Conservation (phyloP, 129 eudicot species). For the Centella asiatica region DNA sequence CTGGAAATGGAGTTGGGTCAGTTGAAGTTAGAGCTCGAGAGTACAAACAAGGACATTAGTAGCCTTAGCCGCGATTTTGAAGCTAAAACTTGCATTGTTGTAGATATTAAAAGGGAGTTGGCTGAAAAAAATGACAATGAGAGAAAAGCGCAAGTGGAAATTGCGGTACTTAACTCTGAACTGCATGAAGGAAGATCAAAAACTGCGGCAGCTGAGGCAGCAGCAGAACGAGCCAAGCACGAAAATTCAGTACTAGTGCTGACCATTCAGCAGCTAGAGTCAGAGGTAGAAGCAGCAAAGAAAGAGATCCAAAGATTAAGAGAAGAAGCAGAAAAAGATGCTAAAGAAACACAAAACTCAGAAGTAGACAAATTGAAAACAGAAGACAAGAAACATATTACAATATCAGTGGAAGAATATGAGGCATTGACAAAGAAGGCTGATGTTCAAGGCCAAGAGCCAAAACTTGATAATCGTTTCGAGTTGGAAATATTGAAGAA, state of each 20-base stretch:
- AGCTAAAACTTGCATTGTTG: slow-evolving; percentile 12
- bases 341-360: slow-evolving; percentile 11
- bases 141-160: slow-evolving; percentile 40
- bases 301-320: slow-evolving; percentile 31
- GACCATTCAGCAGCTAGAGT: slow-evolving; percentile 45
- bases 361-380: no score
- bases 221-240: slow-evolving; percentile 37
- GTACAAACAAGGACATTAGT: slow-evolving; percentile 7
- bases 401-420: slow-evolving; percentile 32
- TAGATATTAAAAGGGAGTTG: slow-evolving; percentile 23
- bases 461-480: slow-evolving; percentile 1
- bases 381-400: slow-evolving; percentile 10
- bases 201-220: slow-evolving; percentile 42
- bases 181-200: slow-evolving; percentile 44
- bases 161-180: slow-evolving; percentile 48
- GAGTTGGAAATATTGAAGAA: slow-evolving; percentile 33
- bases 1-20: slow-evolving; percentile 35
- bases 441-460: slow-evolving; percentile 10
- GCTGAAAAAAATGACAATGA: slow-evolving; percentile 21
- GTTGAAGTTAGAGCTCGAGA: slow-evolving; percentile 23
- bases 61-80: slow-evolving; percentile 1
- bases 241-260: slow-evolving; percentile 34
- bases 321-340: background rate
- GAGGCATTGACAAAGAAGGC: slow-evolving; percentile 28
- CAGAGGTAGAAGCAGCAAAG: slow-evolving; percentile 42